phyloP scores from a whole-genome alignment of 495 filamentous ascomycete species.

The Aspergillus leporis region DNA sequence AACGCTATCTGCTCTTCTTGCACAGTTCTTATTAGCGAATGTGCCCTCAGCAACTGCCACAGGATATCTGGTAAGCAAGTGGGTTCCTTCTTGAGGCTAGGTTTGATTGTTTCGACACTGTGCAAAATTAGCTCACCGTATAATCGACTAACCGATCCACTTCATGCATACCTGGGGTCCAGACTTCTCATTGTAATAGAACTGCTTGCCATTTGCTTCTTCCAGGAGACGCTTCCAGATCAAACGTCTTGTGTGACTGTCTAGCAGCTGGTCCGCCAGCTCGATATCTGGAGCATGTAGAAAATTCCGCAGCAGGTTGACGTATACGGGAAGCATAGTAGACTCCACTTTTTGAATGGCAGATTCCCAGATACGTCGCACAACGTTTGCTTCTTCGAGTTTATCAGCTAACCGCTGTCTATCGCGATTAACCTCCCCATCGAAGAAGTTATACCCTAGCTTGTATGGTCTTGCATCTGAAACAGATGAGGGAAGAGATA shows the following conservation, averaged over 20 bases:
- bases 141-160: not conserved
- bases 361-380: constrained; percentile 24
- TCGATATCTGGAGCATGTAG: constrained; percentile 16
- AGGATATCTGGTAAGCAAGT: constrained; percentile 10
- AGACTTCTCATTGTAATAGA: constrained; percentile 6
- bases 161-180: constrained; percentile 5
- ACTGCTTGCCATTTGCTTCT: constrained; percentile 1
- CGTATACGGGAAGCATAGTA: constrained; percentile 18
- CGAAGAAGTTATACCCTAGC: constrained; percentile 24
- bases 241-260: constrained; percentile 6
- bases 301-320: constrained; percentile 22
- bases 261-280: constrained; percentile 14
- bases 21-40: constrained; percentile 9
- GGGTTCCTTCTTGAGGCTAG: constrained; percentile 18
- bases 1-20: constrained; percentile 5
- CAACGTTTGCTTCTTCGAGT: constrained; percentile 15
- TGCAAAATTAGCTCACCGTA: constrained; percentile 3
- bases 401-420: constrained; percentile 15
- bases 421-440: constrained; percentile 24
- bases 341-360: constrained; percentile 14
- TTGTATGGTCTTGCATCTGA: constrained; percentile 13
- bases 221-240: constrained; percentile 17
- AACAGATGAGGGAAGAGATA: constrained; percentile 10
- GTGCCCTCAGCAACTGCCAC: constrained; percentile 5
- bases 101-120: constrained; percentile 18